These are phyloP conservation scores for Carex pumila DNA, from an alignment of 176 grass and related monocot genomes.

Conservation along the genomic window DNA sequence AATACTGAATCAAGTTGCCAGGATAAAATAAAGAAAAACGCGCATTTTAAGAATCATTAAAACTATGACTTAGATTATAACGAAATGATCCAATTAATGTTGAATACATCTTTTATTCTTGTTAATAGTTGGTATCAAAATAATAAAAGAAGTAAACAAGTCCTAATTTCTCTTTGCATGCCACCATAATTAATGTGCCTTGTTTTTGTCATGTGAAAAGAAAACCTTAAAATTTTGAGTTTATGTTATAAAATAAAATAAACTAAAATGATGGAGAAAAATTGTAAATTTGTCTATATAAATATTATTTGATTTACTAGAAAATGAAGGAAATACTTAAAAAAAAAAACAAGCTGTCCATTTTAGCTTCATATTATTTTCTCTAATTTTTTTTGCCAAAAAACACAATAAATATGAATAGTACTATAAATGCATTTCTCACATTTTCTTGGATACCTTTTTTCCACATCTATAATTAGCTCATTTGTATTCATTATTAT, in stretches of 20 bases:
- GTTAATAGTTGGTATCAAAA: background rate
- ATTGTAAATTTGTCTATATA: no score
- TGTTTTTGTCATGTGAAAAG: background rate
- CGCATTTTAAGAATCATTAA: background rate
- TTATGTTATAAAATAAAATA: no score
- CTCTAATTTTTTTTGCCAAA: no score
- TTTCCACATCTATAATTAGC: background rate
- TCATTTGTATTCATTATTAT: background rate
- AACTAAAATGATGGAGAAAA: no score
- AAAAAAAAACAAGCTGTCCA: no score
- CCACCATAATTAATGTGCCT: background rate
- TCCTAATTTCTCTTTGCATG: background rate
- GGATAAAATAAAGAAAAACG: background rate
- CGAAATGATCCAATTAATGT: background rate
- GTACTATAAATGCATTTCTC: no score
- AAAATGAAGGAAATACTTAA: no score
- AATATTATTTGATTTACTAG: no score
- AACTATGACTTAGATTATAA: background rate
- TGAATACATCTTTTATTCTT: background rate
- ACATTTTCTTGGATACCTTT: no score
- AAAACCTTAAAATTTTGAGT: background rate
- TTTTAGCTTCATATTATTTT: no score
- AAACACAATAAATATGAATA: no score
- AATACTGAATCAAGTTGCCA: background rate
- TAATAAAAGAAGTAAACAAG: background rate